Percentiles rank a stretch among this genome's conserved stretches.
phyloP scores from a whole-genome alignment of 345 rosid species.

The Eucalyptus rudis region DNA sequence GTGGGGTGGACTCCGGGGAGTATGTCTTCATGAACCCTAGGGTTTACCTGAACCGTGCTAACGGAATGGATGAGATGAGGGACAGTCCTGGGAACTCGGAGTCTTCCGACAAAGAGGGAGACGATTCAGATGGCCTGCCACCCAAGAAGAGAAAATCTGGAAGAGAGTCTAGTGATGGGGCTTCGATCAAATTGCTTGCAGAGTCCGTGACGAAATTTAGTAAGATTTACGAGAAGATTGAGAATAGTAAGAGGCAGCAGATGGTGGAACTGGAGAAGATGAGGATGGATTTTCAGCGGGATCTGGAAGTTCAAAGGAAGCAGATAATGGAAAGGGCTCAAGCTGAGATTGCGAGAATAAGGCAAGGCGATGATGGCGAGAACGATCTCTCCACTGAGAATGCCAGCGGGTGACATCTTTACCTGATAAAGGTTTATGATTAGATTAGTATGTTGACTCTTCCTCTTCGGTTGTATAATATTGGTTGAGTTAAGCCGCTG shows the following conservation, averaged over 20 bases:
- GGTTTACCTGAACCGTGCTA: conserved; percentile 50
- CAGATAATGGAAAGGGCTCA: conserved; percentile 80
- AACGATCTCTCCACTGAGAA: conserved; percentile 47
- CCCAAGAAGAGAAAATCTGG: conserved; percentile 54
- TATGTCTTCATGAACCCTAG: conserved; percentile 63
- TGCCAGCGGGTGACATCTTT: conserved; percentile 30
- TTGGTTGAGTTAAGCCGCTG: not conserved
- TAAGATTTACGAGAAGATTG: conserved; percentile 85
- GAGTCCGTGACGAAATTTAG: conserved; percentile 79
- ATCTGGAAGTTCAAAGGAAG: conserved; percentile 80
- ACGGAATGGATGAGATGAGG: conserved; percentile 82
- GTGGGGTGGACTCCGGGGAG: conserved; percentile 90
- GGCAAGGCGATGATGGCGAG: conserved; percentile 31
- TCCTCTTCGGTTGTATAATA: not conserved
- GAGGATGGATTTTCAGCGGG: conserved; percentile 87
- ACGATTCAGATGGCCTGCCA: conserved; percentile 66
- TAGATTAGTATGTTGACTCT: not conserved
- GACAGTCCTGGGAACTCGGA: conserved; percentile 84
- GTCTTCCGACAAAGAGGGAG: conserved; percentile 34
- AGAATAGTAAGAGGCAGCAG: conserved; percentile 69
- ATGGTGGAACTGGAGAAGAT: conserved; percentile 87
- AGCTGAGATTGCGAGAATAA: conserved; percentile 69
- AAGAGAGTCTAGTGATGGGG: conserved; percentile 41
- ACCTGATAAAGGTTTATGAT: not conserved
- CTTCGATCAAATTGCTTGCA: conserved; percentile 63